These are phyloP conservation scores for Chloranthus sessilifolius DNA, from an alignment of 164 flowering plant genomes.

Conservation along the genomic window DNA sequence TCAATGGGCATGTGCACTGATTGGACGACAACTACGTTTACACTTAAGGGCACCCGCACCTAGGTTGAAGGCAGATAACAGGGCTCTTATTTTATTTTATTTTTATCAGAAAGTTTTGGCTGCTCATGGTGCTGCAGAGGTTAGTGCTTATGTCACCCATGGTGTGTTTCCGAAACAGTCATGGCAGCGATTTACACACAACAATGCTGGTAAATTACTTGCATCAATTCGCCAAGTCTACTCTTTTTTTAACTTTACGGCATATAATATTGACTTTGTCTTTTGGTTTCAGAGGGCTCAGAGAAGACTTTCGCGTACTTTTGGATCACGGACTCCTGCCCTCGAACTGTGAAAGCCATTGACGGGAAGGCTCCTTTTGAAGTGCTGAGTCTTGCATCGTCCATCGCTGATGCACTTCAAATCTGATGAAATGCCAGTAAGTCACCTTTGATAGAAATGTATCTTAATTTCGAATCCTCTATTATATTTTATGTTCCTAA, in stretches of 20 bases:
- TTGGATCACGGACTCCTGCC: conserved; percentile 98
- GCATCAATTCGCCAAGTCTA: too few species aligned
- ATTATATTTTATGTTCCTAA: too few species aligned
- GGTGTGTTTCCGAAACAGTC: conserved; percentile 87
- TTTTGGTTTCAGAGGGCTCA: conserved; percentile 22
- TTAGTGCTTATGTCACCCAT: conserved; percentile 94
- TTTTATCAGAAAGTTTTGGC: conserved; percentile 74
- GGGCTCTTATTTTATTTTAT: not conserved
- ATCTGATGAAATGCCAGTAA: too few species aligned
- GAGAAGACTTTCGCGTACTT: conserved; percentile 70
- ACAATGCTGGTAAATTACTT: conserved; percentile 56
- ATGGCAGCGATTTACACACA: conserved; percentile 71
- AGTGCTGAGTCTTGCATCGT: conserved; percentile 85
- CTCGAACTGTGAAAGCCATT: conserved; percentile 75
- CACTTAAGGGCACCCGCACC: too few species aligned
- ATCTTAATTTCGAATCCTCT: too few species aligned
- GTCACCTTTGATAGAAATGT: too few species aligned
- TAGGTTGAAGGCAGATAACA: too few species aligned
- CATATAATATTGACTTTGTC: too few species aligned
- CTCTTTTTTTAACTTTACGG: too few species aligned
- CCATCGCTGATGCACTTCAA: conserved; percentile 92
- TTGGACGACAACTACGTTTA: too few species aligned
- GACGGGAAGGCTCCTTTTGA: conserved; percentile 80
- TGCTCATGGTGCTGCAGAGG: conserved; percentile 91
- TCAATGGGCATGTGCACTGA: too few species aligned